Evolutionary conservation across 192 early-diverging fungal species (phyloP).

Genomic region (Coemansia sp.): DNA sequence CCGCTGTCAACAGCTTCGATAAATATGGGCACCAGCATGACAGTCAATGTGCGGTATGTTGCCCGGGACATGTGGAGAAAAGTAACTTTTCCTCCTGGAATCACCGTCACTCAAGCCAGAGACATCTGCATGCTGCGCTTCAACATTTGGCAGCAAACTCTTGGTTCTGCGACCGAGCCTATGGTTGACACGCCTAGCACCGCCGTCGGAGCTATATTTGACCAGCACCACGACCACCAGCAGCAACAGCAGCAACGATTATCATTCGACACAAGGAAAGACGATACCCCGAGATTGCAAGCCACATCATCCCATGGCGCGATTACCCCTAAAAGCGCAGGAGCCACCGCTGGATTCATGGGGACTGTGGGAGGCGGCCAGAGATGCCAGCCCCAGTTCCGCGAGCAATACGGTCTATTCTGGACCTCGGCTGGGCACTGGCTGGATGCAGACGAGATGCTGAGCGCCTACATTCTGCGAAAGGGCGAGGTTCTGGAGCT

Average conservation of each 20-base stretch:
- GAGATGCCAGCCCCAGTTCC: constrained; percentile 35
- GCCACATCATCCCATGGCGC: neutral
- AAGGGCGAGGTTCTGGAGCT: constrained; percentile 56
- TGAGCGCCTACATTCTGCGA: constrained; percentile 51
- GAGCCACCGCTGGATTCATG: constrained; percentile 28
- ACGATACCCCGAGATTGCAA: neutral
- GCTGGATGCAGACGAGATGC: constrained; percentile 54
- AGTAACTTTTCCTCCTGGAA: constrained; percentile 52
- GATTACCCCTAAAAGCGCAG: neutral
- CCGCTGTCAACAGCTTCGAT: constrained; percentile 18
- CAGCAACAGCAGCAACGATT: neutral
- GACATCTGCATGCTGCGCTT: constrained; percentile 60
- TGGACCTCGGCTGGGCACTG: constrained; percentile 59
- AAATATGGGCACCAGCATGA: constrained; percentile 42
- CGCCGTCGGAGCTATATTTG: constrained; percentile 2
- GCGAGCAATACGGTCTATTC: constrained; percentile 57
- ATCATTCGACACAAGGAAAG: neutral
- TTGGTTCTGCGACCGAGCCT: constrained; percentile 10
- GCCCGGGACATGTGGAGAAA: constrained; percentile 57
- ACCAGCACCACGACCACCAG: constrained; percentile 9
- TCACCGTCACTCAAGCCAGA: constrained; percentile 56
- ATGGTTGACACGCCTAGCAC: neutral
- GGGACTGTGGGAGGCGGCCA: constrained; percentile 19
- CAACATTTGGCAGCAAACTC: constrained; percentile 55
- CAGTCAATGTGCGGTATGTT: constrained; percentile 54